phyloP scores from a whole-genome alignment of 2,329 filamentous ascomycete species.

The Xylariaceae sp. region DNA sequence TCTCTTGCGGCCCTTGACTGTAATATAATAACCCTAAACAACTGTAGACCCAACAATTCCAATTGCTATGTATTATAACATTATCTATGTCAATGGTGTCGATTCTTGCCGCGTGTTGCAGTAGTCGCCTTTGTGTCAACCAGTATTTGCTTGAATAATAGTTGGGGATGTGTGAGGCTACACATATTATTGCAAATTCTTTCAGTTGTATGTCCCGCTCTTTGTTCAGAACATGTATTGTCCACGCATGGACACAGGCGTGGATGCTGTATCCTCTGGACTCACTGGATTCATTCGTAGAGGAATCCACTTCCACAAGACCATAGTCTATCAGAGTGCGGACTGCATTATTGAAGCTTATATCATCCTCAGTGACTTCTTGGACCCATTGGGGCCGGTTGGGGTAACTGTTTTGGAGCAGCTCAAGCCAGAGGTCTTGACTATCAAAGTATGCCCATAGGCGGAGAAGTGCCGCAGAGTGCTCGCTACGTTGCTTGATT shows the following conservation, averaged over 20 bases:
- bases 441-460: constrained; percentile 11
- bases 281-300: background rate
- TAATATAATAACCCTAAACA: constrained; percentile 29
- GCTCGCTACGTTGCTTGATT: background rate
- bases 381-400: background rate
- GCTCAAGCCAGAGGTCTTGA: constrained; percentile 7
- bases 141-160: background rate
- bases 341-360: constrained; percentile 2
- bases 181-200: background rate
- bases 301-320: constrained; percentile 5
- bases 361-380: constrained; percentile 6
- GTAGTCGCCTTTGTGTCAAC: constrained; percentile 3
- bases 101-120: constrained; percentile 5
- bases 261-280: constrained; percentile 9
- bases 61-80: background rate
- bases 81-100: background rate
- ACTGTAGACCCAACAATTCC: constrained; percentile 12
- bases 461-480: constrained; percentile 3
- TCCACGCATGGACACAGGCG: constrained; percentile 7
- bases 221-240: constrained; percentile 4
- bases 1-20: constrained; percentile 21
- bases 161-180: background rate
- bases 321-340: constrained; percentile 1
- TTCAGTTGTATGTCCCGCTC: background rate
- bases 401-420: background rate